phyloP scores from a whole-genome alignment of 2,329 filamentous ascomycete genomes.

The Fusarium heterosporum region DNA sequence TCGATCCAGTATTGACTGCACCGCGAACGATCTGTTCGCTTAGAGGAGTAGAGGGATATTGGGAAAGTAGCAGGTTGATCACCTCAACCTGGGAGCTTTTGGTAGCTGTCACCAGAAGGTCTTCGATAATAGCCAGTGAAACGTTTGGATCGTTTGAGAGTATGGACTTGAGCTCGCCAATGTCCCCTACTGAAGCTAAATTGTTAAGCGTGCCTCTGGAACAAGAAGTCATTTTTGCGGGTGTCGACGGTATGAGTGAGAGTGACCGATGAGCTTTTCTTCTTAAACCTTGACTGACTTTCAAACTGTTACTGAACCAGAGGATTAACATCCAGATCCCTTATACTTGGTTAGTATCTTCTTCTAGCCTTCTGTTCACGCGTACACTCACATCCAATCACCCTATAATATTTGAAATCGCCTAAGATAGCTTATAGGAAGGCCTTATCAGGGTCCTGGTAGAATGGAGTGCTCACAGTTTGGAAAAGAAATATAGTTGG shows the following conservation, averaged over 20 bases:
- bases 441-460: too few relatives aligned
- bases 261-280: too few relatives aligned
- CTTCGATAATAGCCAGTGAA: not conserved
- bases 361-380: too few relatives aligned
- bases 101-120: accelerated
- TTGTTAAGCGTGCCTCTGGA: not conserved
- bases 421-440: too few relatives aligned
- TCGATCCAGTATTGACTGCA: not conserved
- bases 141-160: accelerated
- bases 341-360: too few relatives aligned
- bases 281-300: too few relatives aligned
- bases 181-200: not conserved
- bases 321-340: too few relatives aligned
- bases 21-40: not conserved
- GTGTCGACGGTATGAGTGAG: not conserved
- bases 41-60: accelerated
- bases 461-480: too few relatives aligned
- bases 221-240: not conserved
- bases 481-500: too few relatives aligned
- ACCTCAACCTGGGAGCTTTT: not conserved
- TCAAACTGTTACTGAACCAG: too few relatives aligned
- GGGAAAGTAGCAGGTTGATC: accelerated
- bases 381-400: too few relatives aligned
- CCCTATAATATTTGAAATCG: too few relatives aligned
- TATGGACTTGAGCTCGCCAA: not conserved